Evolutionary conservation across 2,329 filamentous ascomycete genomes (phyloP), one percentile per base, ranked within the genome.

Genomic region (Phyllosticta capitalensis): DNA sequence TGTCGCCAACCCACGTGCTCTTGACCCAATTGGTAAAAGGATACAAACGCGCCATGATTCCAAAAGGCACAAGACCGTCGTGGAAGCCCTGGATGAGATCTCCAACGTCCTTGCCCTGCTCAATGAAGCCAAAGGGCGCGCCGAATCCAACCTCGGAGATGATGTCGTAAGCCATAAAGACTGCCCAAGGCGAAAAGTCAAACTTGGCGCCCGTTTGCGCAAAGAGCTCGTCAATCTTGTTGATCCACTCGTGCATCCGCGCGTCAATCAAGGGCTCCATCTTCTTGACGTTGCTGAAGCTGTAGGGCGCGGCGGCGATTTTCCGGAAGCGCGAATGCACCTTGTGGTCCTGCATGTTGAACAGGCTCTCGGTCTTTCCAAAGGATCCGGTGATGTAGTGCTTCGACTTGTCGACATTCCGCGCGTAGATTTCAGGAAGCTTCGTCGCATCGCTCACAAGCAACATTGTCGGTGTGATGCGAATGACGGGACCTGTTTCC

Each of bases 351-450:
- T 79, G 78, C 76, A 83, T 83, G 60, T 83, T 83, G 68, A 85
- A 83, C 5, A 84, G 64, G 1, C 75, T 77, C 61, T 83, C 81
- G 4, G 74, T 77, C 59, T 80, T 76, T 17, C 81, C 81, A 63
- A 84, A 83, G 22, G 75, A 79, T 20, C 81, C 81, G 0, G 81
- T 80, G 61, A 83, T 81, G 66, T 84, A 85, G 67, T 83, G 78
- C 54, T 81, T 75, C 1, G 79, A 80, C 66, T 85, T 85, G 69
- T 82, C 75, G 5, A 78, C 81, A 62, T 79, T 73, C 21, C 81
- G 77, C 56, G 76, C 74, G 69, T 84, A 85, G 24, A 85, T 78
- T 14, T 77, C 74, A 0, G 82, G 82, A 1, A 85, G 73, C 65
- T 81, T 79, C 1, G 74, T 78, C 0, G 82, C 76, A 64, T 81